These are phyloP conservation scores for Thecaphora thlaspeos DNA, from an alignment of 1,284 basidiomycete species.

Conservation along the genomic window DNA sequence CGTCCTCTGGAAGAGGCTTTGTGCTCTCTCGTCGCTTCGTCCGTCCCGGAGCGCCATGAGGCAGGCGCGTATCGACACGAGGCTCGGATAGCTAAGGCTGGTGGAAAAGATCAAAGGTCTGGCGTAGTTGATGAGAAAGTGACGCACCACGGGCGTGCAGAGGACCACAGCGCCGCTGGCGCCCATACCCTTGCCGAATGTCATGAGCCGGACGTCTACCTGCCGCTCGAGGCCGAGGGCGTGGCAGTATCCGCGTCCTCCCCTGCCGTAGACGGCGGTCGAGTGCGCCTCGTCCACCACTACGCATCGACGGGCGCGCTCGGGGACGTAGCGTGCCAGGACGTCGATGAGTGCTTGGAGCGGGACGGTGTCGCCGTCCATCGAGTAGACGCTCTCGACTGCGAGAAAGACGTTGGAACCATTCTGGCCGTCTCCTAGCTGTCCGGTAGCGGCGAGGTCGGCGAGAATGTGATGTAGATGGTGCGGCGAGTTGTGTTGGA, in stretches of 20 bases:
- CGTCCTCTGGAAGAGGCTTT: slow-evolving; percentile 7
- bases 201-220: slow-evolving; percentile 45
- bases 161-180: slow-evolving; percentile 69
- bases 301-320: slow-evolving; percentile 50
- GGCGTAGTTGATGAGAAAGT: slow-evolving; percentile 90
- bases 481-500: slow-evolving; percentile 19
- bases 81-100: slow-evolving; percentile 30
- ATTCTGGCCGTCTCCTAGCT: neutral
- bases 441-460: slow-evolving; percentile 2
- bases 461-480: slow-evolving; percentile 15
- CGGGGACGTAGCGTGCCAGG: slow-evolving; percentile 66
- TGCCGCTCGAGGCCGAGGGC: slow-evolving; percentile 16
- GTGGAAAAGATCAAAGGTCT: slow-evolving; percentile 66
- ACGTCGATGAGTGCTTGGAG: slow-evolving; percentile 67
- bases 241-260: slow-evolving; percentile 36
- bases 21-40: slow-evolving; percentile 63
- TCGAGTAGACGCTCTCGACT: slow-evolving; percentile 85
- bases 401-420: slow-evolving; percentile 63
- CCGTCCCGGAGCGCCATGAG: slow-evolving; percentile 75
- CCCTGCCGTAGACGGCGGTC: slow-evolving; percentile 70
- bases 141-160: slow-evolving; percentile 69
- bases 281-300: slow-evolving; percentile 78
- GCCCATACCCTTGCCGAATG: slow-evolving; percentile 55
- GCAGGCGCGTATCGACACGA: slow-evolving; percentile 70
- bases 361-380: slow-evolving; percentile 90